Evolutionary conservation across 1,284 basidiomycete genomes (phyloP).

Genomic region (Bondarzewia mesenterica): DNA sequence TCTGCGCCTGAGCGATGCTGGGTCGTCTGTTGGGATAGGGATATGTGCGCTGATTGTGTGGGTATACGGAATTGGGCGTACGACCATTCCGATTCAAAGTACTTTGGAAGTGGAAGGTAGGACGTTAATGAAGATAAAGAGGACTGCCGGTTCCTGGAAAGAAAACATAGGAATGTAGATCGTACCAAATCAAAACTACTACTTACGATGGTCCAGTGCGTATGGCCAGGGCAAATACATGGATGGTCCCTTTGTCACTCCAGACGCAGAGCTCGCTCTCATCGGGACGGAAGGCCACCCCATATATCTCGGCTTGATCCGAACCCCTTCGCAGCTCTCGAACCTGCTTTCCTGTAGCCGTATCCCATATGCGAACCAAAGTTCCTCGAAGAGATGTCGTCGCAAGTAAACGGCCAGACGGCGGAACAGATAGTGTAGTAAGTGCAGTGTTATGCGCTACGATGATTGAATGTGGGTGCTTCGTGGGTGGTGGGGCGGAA

Average conservation of each 20-base stretch:
- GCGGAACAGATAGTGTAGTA: constrained; percentile 70
- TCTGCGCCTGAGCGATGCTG: constrained; percentile 49
- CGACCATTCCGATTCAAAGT: constrained; percentile 91
- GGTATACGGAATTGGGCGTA: constrained; percentile 91
- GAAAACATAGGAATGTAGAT: constrained; percentile 6
- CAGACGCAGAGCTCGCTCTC: constrained; percentile 80
- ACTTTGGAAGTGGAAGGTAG: constrained; percentile 80
- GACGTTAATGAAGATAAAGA: constrained; percentile 68
- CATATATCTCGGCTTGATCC: constrained; percentile 90
- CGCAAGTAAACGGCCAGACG: constrained; percentile 75
- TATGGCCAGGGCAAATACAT: constrained; percentile 73
- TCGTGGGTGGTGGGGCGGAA: constrained; percentile 47
- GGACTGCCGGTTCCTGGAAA: constrained; percentile 68
- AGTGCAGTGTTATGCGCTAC: constrained; percentile 79
- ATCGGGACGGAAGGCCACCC: constrained; percentile 72
- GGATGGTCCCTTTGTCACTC: constrained; percentile 96
- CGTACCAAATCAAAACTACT: constrained; percentile 1
- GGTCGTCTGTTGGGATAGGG: constrained; percentile 51
- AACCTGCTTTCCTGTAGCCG: constrained; percentile 65
- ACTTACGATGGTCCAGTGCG: constrained; percentile 60
- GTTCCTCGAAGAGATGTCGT: constrained; percentile 86
- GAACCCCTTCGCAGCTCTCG: constrained; percentile 82
- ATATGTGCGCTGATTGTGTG: constrained; percentile 71
- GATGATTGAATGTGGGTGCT: constrained; percentile 74
- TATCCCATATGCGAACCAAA: constrained; percentile 85